Evolutionary conservation across 2,329 filamentous ascomycete genomes (phyloP).

Genomic region (Didymella glomerata): DNA sequence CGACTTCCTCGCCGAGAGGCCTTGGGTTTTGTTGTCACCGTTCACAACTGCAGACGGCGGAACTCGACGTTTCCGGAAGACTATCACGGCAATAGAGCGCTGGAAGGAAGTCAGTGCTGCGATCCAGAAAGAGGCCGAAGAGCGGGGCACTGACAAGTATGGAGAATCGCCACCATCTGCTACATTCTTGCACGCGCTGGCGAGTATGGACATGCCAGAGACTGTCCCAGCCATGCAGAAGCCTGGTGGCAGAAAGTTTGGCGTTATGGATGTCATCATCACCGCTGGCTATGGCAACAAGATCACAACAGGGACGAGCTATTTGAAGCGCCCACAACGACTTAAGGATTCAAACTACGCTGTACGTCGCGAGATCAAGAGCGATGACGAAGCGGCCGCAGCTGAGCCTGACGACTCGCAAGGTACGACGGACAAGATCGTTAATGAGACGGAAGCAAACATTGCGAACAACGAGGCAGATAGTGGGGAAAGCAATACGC

Average conservation of each 20-base stretch:
- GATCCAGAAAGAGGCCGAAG: constrained; percentile 46
- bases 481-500: constrained; percentile 14
- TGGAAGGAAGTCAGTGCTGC: constrained; percentile 48
- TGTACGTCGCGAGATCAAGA: not conserved
- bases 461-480: not conserved
- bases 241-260: constrained; percentile 41
- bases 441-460: not conserved
- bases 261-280: constrained; percentile 52
- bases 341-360: constrained; percentile 34
- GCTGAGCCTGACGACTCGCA: not conserved
- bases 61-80: constrained; percentile 14
- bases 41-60: constrained; percentile 35
- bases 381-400: not conserved
- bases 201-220: constrained; percentile 50
- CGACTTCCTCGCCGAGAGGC: constrained; percentile 53
- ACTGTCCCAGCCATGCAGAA: constrained; percentile 44
- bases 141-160: constrained; percentile 44
- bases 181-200: constrained; percentile 51
- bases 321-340: constrained; percentile 36
- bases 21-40: constrained; percentile 54
- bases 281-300: constrained; percentile 43
- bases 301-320: constrained; percentile 28
- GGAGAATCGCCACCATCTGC: constrained; percentile 49
- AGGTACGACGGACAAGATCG: not conserved
- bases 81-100: constrained; percentile 31